Evolutionary conservation across 371 early-diverging fungal species (phyloP).

Genomic region (Lichtheimia corymbifera): DNA sequence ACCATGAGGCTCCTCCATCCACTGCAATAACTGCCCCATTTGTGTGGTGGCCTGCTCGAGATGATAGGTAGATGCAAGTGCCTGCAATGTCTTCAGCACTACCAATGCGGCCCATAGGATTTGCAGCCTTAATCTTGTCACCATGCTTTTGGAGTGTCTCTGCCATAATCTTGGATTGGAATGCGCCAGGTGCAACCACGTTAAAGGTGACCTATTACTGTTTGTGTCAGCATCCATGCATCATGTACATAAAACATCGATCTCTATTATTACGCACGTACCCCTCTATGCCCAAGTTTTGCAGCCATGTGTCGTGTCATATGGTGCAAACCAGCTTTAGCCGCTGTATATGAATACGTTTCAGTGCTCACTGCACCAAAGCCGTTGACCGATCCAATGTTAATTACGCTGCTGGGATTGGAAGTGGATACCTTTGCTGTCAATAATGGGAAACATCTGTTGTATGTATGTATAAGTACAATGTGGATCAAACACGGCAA

Average conservation of each 20-base stretch:
- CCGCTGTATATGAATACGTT: conserved; percentile 65
- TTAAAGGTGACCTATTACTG: conserved; percentile 44
- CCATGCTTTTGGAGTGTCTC: conserved; percentile 59
- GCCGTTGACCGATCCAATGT: conserved; percentile 74
- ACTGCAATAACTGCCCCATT: conserved; percentile 79
- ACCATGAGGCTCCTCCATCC: conserved; percentile 74
- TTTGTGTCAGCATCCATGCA: too few relatives aligned
- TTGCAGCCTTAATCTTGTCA: conserved; percentile 49
- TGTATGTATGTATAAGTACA: not conserved
- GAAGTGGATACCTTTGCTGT: conserved; percentile 56
- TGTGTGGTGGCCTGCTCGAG: conserved; percentile 76
- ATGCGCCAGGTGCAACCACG: conserved; percentile 87
- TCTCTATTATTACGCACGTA: conserved; percentile 48
- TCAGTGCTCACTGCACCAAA: conserved; percentile 36
- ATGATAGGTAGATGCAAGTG: conserved; percentile 74
- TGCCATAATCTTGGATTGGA: conserved; percentile 86
- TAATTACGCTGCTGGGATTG: conserved; percentile 50
- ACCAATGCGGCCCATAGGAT: conserved; percentile 79
- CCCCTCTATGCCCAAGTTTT: conserved; percentile 56
- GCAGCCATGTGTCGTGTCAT: conserved; percentile 68
- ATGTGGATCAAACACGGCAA: not conserved
- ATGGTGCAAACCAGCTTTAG: conserved; percentile 79
- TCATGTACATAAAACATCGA: too few relatives aligned
- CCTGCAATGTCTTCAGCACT: conserved; percentile 84
- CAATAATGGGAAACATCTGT: conserved; percentile 70